Percentiles rank a stretch among this genome's conserved stretches.
These are phyloP conservation scores for Neophaeococcomyces mojaviensis DNA, from an alignment of 2,329 filamentous ascomycete genomes.

Conservation along the genomic window DNA sequence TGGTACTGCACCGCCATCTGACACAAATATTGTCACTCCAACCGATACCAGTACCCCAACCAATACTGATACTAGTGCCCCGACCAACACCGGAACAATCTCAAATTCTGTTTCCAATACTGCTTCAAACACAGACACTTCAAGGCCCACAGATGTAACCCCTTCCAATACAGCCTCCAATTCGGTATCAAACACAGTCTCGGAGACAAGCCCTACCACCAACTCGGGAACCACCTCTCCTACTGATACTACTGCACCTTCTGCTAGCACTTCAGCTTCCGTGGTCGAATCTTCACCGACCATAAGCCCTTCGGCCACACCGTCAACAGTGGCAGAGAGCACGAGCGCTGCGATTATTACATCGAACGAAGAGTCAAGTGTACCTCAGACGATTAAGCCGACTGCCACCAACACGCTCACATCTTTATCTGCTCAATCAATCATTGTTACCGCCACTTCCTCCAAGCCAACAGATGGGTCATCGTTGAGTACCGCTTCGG, in stretches of 20 bases:
- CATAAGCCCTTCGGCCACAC: constrained; percentile 2
- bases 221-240: background rate
- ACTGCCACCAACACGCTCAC: constrained; percentile 42
- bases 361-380: constrained; percentile 22
- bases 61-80: background rate
- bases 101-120: background rate
- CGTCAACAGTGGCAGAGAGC: constrained; percentile 15
- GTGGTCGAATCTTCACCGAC: background rate
- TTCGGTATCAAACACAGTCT: background rate
- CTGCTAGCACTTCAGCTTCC: background rate
- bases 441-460: constrained; percentile 25
- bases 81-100: background rate
- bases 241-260: background rate
- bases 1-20: constrained; percentile 10
- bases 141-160: background rate
- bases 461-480: constrained; percentile 25
- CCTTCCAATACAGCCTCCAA: background rate
- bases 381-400: constrained; percentile 35
- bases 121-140: background rate
- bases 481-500: constrained; percentile 36
- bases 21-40: constrained; percentile 5
- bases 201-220: background rate
- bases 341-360: constrained; percentile 14
- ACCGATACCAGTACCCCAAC: background rate
- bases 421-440: constrained; percentile 27